These are phyloP conservation scores for Aureobasidium sp. DNA, from an alignment of 2,329 filamentous ascomycete genomes.

Conservation along the genomic window DNA sequence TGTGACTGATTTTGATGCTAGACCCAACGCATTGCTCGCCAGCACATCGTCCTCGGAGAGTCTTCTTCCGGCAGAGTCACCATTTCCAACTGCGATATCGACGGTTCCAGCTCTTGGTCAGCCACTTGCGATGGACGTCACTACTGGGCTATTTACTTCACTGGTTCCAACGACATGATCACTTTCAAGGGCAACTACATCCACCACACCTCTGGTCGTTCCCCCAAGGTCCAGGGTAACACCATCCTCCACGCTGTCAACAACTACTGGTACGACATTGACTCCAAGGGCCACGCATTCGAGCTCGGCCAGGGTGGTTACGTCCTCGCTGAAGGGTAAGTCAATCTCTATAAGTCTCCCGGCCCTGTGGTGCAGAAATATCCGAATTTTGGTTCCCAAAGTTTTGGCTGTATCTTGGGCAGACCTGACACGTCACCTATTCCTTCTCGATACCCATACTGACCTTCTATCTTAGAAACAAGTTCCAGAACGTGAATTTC, in stretches of 20 bases:
- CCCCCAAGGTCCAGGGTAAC: slow-evolving; percentile 47
- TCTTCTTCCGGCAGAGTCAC: slow-evolving; percentile 46
- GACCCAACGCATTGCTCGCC: slow-evolving; percentile 48
- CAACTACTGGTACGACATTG: slow-evolving; percentile 47
- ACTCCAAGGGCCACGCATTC: slow-evolving; percentile 49
- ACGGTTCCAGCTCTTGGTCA: slow-evolving; percentile 46
- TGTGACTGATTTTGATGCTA: neutral
- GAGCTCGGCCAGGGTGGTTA: slow-evolving; percentile 33
- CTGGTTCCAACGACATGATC: slow-evolving; percentile 47
- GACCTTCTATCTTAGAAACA: neutral
- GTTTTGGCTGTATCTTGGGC: neutral
- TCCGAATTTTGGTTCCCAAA: neutral
- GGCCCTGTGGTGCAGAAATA: neutral
- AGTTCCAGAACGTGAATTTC: slow-evolving; percentile 27
- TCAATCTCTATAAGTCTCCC: neutral
- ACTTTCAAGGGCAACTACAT: slow-evolving; percentile 55
- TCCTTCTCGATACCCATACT: neutral
- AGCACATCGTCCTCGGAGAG: slow-evolving; percentile 52
- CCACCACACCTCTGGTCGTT: slow-evolving; percentile 48
- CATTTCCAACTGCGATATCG: slow-evolving; percentile 52
- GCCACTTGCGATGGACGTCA: slow-evolving; percentile 50
- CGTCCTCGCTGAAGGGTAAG: slow-evolving; percentile 20
- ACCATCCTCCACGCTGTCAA: slow-evolving; percentile 53
- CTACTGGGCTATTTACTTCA: slow-evolving; percentile 51
- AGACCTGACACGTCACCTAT: neutral